A percentile compares a stretch with the other conserved stretches of the same genome.
Conservation (phyloP, 768 basidiomycete genomes). For the Psilocybe subaeruginosa region DNA sequence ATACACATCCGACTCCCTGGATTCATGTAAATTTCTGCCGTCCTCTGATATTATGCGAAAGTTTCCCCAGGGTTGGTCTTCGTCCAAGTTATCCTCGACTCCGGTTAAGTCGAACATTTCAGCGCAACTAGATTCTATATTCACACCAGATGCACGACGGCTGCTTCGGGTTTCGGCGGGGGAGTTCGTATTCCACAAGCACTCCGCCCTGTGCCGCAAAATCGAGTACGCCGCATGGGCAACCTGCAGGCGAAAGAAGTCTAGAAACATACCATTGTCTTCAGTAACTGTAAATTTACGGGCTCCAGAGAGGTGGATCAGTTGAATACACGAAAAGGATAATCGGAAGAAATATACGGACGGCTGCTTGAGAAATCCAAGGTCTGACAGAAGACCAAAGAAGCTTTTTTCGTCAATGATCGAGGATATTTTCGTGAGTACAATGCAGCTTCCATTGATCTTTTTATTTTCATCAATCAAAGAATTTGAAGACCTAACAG, state of each 20-base stretch:
- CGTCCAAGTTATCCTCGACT: not conserved
- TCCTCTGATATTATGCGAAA: not conserved
- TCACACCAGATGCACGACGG: not conserved
- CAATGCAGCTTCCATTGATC: not conserved
- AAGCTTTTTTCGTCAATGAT: not conserved
- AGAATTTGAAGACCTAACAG: not conserved
- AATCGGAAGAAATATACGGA: not conserved
- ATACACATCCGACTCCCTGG: not conserved
- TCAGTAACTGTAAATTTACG: slow-evolving; percentile 3
- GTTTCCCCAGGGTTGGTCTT: not conserved
- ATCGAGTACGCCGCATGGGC: slow-evolving; percentile 18
- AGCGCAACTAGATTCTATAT: not conserved
- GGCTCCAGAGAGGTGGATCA: not conserved
- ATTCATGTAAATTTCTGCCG: not conserved
- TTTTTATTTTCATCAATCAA: not conserved
- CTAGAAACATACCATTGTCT: slow-evolving; percentile 3
- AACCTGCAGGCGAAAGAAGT: slow-evolving; percentile 16
- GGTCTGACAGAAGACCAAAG: not conserved
- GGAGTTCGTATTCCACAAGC: not conserved
- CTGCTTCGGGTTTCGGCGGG: not conserved
- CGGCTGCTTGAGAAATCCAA: slow-evolving; percentile 8
- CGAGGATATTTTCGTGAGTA: not conserved
- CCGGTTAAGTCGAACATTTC: not conserved
- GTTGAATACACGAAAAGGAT: not conserved
- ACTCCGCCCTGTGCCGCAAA: slow-evolving; percentile 3